Percentiles rank a stretch among this genome's conserved stretches.
Evolutionary conservation across 345 rosid species (phyloP).

Genomic region (Syzygium aqueum): DNA sequence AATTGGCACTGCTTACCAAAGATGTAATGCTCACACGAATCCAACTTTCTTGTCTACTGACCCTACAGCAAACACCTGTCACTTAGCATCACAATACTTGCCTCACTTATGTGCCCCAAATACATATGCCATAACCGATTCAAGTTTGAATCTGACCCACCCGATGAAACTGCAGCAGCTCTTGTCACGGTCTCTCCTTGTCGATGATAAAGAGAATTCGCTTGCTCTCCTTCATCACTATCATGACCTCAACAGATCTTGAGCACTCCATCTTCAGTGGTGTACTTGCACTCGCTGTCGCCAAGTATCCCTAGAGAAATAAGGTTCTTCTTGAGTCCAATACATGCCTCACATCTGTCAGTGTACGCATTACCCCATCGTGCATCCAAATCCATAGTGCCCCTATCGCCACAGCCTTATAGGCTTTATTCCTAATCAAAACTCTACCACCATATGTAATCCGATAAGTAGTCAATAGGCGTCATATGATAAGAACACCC

Average conservation of each 20-base stretch:
- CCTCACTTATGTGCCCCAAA: neutral
- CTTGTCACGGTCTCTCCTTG: neutral
- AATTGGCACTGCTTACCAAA: neutral
- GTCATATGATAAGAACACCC: neutral
- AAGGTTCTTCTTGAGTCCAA: neutral
- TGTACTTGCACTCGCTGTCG: too few species aligned
- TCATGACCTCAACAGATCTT: neutral
- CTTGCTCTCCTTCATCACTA: neutral
- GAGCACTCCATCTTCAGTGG: neutral
- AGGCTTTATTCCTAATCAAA: neutral
- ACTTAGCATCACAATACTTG: neutral
- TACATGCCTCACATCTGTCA: too few species aligned
- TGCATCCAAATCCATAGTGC: neutral
- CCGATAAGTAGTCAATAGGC: neutral
- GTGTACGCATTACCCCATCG: neutral
- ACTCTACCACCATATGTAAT: neutral
- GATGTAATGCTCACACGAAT: neutral
- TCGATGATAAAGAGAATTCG: neutral
- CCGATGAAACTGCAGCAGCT: neutral
- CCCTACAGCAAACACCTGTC: neutral
- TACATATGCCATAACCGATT: neutral
- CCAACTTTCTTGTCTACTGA: neutral
- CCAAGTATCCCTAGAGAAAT: too few species aligned
- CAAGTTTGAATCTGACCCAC: neutral
- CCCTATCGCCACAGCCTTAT: too few species aligned